These are phyloP conservation scores for Candida sp. DNA, from an alignment of 1,139 yeast species.

Conservation along the genomic window DNA sequence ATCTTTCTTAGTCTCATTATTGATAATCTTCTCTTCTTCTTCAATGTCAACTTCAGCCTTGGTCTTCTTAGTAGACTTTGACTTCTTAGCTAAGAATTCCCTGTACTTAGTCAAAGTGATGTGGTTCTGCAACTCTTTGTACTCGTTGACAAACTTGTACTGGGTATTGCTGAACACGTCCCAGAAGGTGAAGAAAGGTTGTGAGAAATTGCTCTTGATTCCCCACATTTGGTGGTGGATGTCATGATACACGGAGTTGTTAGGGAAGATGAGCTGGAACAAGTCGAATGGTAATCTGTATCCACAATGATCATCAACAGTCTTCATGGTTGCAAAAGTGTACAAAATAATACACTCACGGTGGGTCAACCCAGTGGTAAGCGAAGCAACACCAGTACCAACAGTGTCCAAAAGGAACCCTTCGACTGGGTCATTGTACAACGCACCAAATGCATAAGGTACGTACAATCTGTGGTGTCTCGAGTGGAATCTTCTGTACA, in stretches of 20 bases:
- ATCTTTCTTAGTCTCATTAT: constrained; percentile 12
- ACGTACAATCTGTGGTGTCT: constrained; percentile 94
- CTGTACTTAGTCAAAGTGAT: constrained; percentile 67
- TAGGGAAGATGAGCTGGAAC: constrained; percentile 89
- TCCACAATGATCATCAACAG: constrained; percentile 99
- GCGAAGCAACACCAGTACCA: constrained; percentile 87
- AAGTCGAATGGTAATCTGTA: constrained; percentile 91
- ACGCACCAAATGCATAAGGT: constrained; percentile 96
- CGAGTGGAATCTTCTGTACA: constrained; percentile 86
- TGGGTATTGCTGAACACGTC: constrained; percentile 74
- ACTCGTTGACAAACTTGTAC: constrained; percentile 67
- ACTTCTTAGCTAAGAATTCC: constrained; percentile 51
- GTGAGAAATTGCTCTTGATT: constrained; percentile 91
- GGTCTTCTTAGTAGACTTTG: constrained; percentile 26
- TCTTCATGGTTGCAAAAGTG: constrained; percentile 91
- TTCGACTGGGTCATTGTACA: constrained; percentile 92
- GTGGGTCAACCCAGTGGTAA: constrained; percentile 65
- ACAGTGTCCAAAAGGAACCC: constrained; percentile 91
- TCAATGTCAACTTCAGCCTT: constrained; percentile 14
- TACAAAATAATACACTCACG: constrained; percentile 78
- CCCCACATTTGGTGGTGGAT: constrained; percentile 98
- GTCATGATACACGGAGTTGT: constrained; percentile 95
- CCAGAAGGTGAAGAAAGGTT: constrained; percentile 97
- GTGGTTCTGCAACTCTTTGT: constrained; percentile 57
- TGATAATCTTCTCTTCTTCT: constrained; percentile 7